These are phyloP conservation scores for Trifolium fragiferum DNA, from an alignment of 306 rosid genomes.

Conservation along the genomic window DNA sequence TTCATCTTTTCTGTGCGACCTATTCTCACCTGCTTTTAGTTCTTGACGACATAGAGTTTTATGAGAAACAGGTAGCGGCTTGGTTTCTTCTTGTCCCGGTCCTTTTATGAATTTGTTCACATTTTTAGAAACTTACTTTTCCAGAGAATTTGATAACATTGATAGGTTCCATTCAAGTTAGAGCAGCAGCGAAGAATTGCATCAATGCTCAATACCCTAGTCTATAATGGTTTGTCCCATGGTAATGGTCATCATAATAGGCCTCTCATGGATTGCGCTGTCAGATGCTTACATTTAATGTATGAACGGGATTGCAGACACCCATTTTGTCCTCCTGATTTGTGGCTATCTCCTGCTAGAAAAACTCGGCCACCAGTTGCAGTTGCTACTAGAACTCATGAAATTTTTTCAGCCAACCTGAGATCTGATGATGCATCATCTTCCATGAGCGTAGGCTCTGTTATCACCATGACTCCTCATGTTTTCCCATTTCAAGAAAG, in stretches of 20 bases:
- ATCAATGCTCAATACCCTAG: conserved; percentile 85
- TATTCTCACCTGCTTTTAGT: conserved; percentile 92
- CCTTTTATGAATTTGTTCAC: conserved; percentile 22
- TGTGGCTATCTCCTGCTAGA: conserved; percentile 96
- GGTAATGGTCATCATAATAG: conserved; percentile 60
- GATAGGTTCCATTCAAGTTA: conserved; percentile 83
- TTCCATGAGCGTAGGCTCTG: conserved; percentile 61
- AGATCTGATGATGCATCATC: conserved; percentile 65
- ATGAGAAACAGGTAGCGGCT: conserved; percentile 81
- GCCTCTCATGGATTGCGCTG: conserved; percentile 84
- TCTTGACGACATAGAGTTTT: conserved; percentile 97
- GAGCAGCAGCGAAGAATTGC: conserved; percentile 90
- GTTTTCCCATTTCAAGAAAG: conserved; percentile 97
- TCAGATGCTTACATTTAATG: conserved; percentile 93
- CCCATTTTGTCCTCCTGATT: conserved; percentile 80
- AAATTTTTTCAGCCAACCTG: conserved; percentile 64
- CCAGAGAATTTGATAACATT: conserved; percentile 47
- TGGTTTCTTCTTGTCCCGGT: conserved; percentile 22
- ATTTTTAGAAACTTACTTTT: conserved; percentile 37
- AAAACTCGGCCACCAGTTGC: conserved; percentile 87
- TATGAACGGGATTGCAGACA: conserved; percentile 99
- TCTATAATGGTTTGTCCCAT: conserved; percentile 79
- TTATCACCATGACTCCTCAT: conserved; percentile 81
- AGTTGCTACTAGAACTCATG: conserved; percentile 93
- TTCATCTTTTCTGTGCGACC: conserved; percentile 91